These are phyloP conservation scores for Colletotrichum melonis DNA, from an alignment of 2,329 filamentous ascomycete species.

Conservation along the genomic window DNA sequence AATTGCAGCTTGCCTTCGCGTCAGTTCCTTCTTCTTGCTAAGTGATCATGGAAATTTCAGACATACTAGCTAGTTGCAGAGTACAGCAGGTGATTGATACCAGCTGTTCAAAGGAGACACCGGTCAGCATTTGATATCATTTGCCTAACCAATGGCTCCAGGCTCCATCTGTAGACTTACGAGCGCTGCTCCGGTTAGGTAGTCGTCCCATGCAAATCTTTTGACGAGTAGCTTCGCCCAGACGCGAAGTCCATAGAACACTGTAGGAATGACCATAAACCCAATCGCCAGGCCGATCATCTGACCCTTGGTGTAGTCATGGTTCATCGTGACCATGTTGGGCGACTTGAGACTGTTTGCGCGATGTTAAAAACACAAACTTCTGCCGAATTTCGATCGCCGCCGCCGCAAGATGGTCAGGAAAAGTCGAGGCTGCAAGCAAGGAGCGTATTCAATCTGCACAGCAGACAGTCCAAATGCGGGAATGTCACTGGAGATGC, in stretches of 20 bases:
- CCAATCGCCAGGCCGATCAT: slow-evolving; percentile 32
- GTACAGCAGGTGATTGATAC: slow-evolving; percentile 26
- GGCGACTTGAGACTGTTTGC: neutral
- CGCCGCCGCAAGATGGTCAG: neutral
- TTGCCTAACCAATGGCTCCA: too few relatives aligned
- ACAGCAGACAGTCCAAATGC: neutral
- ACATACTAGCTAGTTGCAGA: slow-evolving; percentile 26
- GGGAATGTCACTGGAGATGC: neutral
- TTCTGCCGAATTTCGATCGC: neutral
- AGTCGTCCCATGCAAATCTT: slow-evolving; percentile 32
- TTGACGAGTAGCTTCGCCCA: slow-evolving; percentile 35
- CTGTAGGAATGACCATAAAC: slow-evolving; percentile 30
- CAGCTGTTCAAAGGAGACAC: neutral
- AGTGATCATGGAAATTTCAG: too few relatives aligned
- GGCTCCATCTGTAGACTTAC: neutral
- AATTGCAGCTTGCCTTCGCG: slow-evolving; percentile 1
- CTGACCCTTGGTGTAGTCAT: slow-evolving; percentile 32
- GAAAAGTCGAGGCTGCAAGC: neutral
- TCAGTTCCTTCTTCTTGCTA: neutral
- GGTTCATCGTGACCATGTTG: slow-evolving; percentile 20
- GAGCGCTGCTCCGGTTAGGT: slow-evolving; percentile 27
- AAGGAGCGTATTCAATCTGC: neutral
- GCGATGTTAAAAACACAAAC: too few relatives aligned
- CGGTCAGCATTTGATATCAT: neutral
- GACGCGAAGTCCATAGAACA: slow-evolving; percentile 26